These are phyloP conservation scores for Ophiostoma montium DNA, from an alignment of 2,329 filamentous ascomycete species.

Conservation along the genomic window DNA sequence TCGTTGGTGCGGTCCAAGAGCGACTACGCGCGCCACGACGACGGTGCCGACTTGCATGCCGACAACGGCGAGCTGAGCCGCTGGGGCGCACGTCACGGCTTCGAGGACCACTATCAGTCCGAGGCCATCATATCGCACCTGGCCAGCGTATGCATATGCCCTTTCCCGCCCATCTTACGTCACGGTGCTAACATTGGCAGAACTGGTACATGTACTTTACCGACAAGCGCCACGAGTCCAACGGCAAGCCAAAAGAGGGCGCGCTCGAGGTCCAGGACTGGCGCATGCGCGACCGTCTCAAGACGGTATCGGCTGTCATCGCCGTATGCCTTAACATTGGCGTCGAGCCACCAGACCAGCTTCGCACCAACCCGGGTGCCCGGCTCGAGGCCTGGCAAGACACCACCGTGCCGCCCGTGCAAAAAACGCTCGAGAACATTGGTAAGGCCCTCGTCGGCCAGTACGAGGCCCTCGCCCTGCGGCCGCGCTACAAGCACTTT, in stretches of 20 bases:
- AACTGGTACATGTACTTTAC: conserved; percentile 99
- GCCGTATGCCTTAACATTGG: conserved; percentile 94
- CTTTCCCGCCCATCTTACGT: too few relatives aligned
- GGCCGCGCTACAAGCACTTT: conserved; percentile 96
- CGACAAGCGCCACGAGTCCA: conserved; percentile 92
- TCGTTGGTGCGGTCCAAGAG: conserved; percentile 43
- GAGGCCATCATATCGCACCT: conserved; percentile 78
- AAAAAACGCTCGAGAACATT: conserved; percentile 84
- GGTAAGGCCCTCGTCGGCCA: conserved; percentile 92
- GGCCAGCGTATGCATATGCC: conserved; percentile 38
- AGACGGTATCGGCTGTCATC: conserved; percentile 89
- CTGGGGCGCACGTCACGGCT: conserved; percentile 64
- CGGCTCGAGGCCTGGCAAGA: conserved; percentile 97
- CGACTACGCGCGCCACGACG: conserved; percentile 31
- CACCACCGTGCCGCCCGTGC: conserved; percentile 63
- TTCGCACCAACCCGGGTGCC: conserved; percentile 86
- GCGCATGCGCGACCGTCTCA: conserved; percentile 92
- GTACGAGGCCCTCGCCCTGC: conserved; percentile 87
- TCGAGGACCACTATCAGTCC: conserved; percentile 83
- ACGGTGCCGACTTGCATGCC: conserved; percentile 10
- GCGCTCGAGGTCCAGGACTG: conserved; percentile 68
- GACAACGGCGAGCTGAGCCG: conserved; percentile 18
- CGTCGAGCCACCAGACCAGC: conserved; percentile 90
- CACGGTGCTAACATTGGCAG: not conserved
- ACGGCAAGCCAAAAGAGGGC: conserved; percentile 65